phyloP scores from a whole-genome alignment of 148 eudicot species.

The Chenopodium berlandieri region DNA sequence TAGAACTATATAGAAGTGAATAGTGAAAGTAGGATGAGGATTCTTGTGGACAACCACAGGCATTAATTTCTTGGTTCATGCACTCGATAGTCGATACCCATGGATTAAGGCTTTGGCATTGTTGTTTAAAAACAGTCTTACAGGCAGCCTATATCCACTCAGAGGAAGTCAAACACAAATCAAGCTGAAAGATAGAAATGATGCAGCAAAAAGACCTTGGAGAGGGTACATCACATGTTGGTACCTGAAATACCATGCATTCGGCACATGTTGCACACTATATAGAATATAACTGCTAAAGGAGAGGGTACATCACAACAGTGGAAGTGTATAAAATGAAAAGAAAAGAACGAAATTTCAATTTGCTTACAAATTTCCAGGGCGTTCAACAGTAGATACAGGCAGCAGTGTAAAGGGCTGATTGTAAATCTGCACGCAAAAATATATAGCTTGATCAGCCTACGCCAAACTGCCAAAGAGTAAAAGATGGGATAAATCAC shows the following conservation, averaged over 20 bases:
- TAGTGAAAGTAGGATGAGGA: too few relatives aligned
- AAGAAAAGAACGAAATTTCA: background rate
- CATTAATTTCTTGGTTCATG: too few relatives aligned
- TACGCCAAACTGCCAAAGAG: background rate
- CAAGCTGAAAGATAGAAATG: background rate
- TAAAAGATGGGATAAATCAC: background rate
- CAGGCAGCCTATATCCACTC: background rate
- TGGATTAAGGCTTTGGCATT: too few relatives aligned
- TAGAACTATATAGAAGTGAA: too few relatives aligned
- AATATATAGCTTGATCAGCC: constrained; percentile 9
- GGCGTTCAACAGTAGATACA: constrained; percentile 75
- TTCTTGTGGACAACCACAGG: too few relatives aligned
- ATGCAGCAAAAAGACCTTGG: background rate
- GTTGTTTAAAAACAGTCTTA: too few relatives aligned
- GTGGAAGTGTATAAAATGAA: background rate
- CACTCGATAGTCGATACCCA: too few relatives aligned
- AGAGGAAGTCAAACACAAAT: background rate
- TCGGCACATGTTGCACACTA: background rate
- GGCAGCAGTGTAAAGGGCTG: constrained; percentile 68
- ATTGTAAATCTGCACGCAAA: constrained; percentile 58
- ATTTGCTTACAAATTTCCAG: constrained; percentile 76
- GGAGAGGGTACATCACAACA: background rate
- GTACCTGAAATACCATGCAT: background rate
- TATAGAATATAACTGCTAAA: background rate
- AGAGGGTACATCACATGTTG: too few relatives aligned